phyloP scores from a whole-genome alignment of 257 asterid species.

The Haberlea rhodopensis region DNA sequence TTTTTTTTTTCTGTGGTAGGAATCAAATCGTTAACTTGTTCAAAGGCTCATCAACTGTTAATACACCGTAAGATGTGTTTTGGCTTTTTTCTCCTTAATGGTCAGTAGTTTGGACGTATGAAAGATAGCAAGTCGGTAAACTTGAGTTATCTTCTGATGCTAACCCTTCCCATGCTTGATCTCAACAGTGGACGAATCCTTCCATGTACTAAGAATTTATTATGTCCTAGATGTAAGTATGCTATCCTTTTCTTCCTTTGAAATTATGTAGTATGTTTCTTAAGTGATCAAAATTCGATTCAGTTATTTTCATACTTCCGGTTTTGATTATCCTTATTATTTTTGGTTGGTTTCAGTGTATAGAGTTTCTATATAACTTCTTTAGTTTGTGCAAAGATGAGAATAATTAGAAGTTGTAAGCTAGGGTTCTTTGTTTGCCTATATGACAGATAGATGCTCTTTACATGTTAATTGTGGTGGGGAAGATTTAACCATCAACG shows the following conservation, averaged over 20 bases:
- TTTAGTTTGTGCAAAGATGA: conserved; percentile 4
- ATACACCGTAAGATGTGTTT: conserved; percentile 50
- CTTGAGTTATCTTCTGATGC: conserved; percentile 19
- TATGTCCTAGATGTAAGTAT: conserved; percentile 50
- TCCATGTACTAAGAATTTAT: conserved; percentile 40
- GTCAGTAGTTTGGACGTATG: not conserved
- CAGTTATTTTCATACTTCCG: too few relatives aligned
- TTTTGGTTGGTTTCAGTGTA: not conserved
- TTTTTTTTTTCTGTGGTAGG: conserved; percentile 41
- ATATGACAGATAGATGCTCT: conserved; percentile 70
- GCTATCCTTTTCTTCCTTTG: conserved; percentile 7
- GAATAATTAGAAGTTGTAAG: conserved; percentile 12
- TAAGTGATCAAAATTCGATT: not conserved
- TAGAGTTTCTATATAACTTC: not conserved
- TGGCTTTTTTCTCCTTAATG: conserved; percentile 8
- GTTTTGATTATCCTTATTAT: not conserved
- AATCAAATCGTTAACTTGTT: conserved; percentile 60
- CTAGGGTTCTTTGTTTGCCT: conserved; percentile 25
- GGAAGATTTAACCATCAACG: conserved; percentile 42
- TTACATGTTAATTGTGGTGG: conserved; percentile 82
- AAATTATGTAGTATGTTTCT: conserved; percentile 4
- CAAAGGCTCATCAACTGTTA: conserved; percentile 58
- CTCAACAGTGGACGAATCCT: conserved; percentile 43
- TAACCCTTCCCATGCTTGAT: conserved; percentile 26
- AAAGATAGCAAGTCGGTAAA: conserved; percentile 17